A percentile compares a stretch with the other conserved stretches of the same genome.
Evolutionary conservation across 2,329 filamentous ascomycete species (phyloP).

Genomic region (Beauveria sp.): DNA sequence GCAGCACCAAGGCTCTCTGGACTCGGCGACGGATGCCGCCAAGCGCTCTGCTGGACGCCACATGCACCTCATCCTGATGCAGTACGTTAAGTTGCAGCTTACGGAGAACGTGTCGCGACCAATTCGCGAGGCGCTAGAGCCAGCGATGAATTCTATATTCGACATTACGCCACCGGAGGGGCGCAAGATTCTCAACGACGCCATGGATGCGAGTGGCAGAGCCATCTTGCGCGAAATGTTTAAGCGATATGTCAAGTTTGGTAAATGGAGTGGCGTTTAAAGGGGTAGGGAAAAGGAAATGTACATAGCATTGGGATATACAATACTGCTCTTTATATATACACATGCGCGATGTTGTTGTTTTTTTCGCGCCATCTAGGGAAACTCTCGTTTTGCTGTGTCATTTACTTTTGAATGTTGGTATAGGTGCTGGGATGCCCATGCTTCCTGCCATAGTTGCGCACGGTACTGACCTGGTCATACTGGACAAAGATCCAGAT

Average conservation of each 20-base stretch:
- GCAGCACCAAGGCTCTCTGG: slow-evolving; percentile 38
- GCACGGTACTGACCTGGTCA: slow-evolving; percentile 51
- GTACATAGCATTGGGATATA: slow-evolving; percentile 10
- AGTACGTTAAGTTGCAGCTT: slow-evolving; percentile 54
- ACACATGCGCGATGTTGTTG: background rate
- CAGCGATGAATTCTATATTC: slow-evolving; percentile 51
- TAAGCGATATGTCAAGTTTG: slow-evolving; percentile 53
- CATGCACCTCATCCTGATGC: slow-evolving; percentile 53
- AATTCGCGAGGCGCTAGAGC: slow-evolving; percentile 48
- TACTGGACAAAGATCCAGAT: slow-evolving; percentile 51
- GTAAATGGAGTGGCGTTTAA: slow-evolving; percentile 55
- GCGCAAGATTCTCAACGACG: slow-evolving; percentile 50
- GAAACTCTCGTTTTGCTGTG: slow-evolving; percentile 14
- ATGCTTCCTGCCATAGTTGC: slow-evolving; percentile 46
- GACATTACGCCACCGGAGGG: slow-evolving; percentile 48
- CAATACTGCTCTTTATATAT: slow-evolving; percentile 5
- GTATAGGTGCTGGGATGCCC: slow-evolving; percentile 48
- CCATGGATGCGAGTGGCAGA: slow-evolving; percentile 50
- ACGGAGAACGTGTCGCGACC: slow-evolving; percentile 42
- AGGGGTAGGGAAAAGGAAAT: slow-evolving; percentile 8
- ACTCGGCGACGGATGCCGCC: slow-evolving; percentile 53
- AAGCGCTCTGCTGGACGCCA: slow-evolving; percentile 54
- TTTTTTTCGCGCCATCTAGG: background rate
- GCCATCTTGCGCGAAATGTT: slow-evolving; percentile 52
- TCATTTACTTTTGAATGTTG: slow-evolving; percentile 18